Evolutionary conservation across 345 rosid genomes (phyloP).

Genomic region (Isatis tinctoria): DNA sequence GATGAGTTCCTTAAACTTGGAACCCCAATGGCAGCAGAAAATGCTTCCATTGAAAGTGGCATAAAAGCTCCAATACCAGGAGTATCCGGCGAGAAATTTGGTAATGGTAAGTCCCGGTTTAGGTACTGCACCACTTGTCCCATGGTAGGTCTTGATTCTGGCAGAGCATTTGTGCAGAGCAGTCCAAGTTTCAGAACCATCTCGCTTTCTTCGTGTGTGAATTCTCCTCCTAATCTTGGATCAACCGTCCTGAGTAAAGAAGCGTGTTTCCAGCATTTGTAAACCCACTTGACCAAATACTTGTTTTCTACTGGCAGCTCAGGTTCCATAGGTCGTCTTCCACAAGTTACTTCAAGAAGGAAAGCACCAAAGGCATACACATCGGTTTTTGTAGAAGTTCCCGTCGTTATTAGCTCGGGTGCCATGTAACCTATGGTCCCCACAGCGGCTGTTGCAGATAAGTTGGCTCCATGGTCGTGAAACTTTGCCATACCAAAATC

Average conservation of each 20-base stretch:
- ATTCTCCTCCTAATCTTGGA: conserved; percentile 16
- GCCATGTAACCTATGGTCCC: conserved; percentile 55
- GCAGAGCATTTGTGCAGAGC: conserved; percentile 14
- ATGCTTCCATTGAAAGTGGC: neutral
- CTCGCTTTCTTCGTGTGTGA: neutral
- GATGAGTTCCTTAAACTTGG: neutral
- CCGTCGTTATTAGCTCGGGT: conserved; percentile 36
- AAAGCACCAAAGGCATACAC: conserved; percentile 31
- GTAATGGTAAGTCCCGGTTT: neutral
- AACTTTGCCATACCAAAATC: conserved; percentile 48
- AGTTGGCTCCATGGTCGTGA: conserved; percentile 30
- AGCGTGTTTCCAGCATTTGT: conserved; percentile 15
- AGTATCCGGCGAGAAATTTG: neutral
- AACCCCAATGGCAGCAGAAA: neutral
- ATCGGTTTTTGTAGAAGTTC: conserved; percentile 36
- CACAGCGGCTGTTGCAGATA: conserved; percentile 34
- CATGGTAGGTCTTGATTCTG: conserved; percentile 15
- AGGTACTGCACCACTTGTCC: conserved; percentile 19
- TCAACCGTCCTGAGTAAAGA: conserved; percentile 26
- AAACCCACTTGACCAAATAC: conserved; percentile 31
- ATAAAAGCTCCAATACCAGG: conserved; percentile 9
- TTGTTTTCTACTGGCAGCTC: neutral
- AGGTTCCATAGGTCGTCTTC: conserved; percentile 26
- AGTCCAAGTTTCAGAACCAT: conserved; percentile 20
- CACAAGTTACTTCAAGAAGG: conserved; percentile 25